phyloP scores from a whole-genome alignment of 228 moss, liverwort and hornwort species.

The Sphagnum fallax region DNA sequence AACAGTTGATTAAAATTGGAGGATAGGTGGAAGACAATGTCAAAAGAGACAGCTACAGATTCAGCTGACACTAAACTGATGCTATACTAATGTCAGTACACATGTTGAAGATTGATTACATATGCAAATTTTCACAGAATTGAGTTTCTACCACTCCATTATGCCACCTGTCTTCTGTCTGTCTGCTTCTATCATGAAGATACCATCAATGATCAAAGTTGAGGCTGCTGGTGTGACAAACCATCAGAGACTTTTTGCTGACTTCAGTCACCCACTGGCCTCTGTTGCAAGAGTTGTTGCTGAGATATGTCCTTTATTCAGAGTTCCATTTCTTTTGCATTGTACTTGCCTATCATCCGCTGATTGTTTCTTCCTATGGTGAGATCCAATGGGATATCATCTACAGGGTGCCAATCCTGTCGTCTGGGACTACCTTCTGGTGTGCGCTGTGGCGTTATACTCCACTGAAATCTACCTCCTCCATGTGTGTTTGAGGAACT shows the following conservation, averaged over 20 bases:
- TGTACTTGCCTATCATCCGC: constrained; percentile 49
- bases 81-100: no score
- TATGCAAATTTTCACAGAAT: no score
- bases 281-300: constrained; percentile 38
- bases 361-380: constrained; percentile 64
- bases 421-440: constrained; percentile 83
- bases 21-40: no score
- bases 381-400: constrained; percentile 63
- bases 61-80: no score
- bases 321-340: constrained; percentile 52
- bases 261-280: constrained; percentile 41
- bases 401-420: constrained; percentile 39
- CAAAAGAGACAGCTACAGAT: no score
- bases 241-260: constrained; percentile 46
- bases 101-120: no score
- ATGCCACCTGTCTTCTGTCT: no score
- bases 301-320: constrained; percentile 68
- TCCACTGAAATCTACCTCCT: constrained; percentile 61
- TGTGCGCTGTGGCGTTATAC: constrained; percentile 68
- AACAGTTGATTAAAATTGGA: no score
- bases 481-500: constrained; percentile 57
- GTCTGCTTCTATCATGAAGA: no score
- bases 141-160: no score
- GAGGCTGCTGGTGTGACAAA: constrained; percentile 83
- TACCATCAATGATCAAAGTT: constrained; percentile 64